Evolutionary conservation across 305 asterid genomes (phyloP), one percentile per base, ranked within the genome.

Genomic region (Solanum hybrid): DNA sequence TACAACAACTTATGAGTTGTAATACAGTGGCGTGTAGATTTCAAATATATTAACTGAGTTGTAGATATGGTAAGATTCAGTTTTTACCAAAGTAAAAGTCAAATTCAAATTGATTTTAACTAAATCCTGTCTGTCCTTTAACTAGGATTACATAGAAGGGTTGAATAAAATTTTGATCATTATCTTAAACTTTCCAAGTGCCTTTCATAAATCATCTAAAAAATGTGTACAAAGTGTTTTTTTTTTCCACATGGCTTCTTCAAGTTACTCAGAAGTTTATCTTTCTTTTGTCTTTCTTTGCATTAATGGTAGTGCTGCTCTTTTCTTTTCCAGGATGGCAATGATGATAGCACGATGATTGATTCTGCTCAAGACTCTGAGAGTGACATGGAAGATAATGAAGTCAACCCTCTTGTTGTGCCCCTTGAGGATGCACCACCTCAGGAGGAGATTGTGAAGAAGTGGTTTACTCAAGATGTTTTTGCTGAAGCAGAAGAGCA

Each of bases 401-500:
- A 97, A 91, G 92, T 92, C 78, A 98, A 98, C 91, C 99, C 99
- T 91, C 99, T 98, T 31, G 88, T 98, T 90, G 94, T 96, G 77
- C 97, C 97, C 11, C 96, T 95, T 31, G 92, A 87, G 26, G 99
- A 95, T 70, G 95, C 57, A 72, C 99, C 95, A 9, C 94, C 95
- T 72, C 95, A 95, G 92, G 98, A 96, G 70, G 99, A 97, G 93
- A 94, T 96, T 72, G 95, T 96, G 20, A 94, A 95, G 12, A 95
- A 94, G 90, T 98, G 99, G 99, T 98, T 96, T 89, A 95, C 95
- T 88, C 99, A 98, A 90, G 99, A 97, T 88, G 97, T 97, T 90
- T 98, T 98, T 85, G 90, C 92, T 92, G 98, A 97, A 41, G 93
- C 87, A 33, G 98, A 94, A 11, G 99, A 93, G 88, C 92, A 86